Evolutionary conservation across 176 grass and related monocot genomes (phyloP), one percentile per base, ranked within the genome.

Genomic region (Areca catechu): DNA sequence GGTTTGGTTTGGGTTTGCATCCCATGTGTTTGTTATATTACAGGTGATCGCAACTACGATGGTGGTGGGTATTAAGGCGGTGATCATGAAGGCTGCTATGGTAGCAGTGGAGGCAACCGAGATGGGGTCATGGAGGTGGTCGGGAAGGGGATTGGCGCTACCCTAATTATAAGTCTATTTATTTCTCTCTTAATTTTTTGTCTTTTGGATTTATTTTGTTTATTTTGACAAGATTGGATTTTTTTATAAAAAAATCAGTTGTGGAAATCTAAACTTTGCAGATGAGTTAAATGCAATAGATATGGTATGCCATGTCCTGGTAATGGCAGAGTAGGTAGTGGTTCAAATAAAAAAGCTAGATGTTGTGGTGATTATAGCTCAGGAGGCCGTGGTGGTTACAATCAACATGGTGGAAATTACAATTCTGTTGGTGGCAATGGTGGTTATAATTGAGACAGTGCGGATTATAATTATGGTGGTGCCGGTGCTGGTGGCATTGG

Each of bases 201-300:
- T 27, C 56, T 19, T 5, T 23, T 4, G 4, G 20, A 51, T 65
- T 14, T 43, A 5, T 16, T 25, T 16, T 0, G 12, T 52, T 48
- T 12, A 0, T 54, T 57, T 47, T 30, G 5, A 30, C 28, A 7
- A 5, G 21, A 22, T 15, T 20, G 65, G 3, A 1, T 15, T 47
- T 60, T 17, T 24, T 20, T 30, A n/a, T n/a, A n/a, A n/a, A n/a
- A n/a, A 9, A 9, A 17, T 37, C 69, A 98, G 94, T 52, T 98
- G 94, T 17, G 84, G 84, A 47, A 98, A 98, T 23, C 56, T 98
- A 70, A 98, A 98, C 75, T 98, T 98, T 43, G 93, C 93, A 89
- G 93, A 67, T 82, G 93, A 62, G 82, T 73, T 48, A 84, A 98
- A 53, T 98, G 93, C 87, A 98, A 98, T 24, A 98, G 92, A 59